A percentile compares a stretch with the other conserved stretches of the same genome.
These are phyloP conservation scores for Rhodotorula toruloides DNA, from an alignment of 768 basidiomycete species.

Conservation along the genomic window DNA sequence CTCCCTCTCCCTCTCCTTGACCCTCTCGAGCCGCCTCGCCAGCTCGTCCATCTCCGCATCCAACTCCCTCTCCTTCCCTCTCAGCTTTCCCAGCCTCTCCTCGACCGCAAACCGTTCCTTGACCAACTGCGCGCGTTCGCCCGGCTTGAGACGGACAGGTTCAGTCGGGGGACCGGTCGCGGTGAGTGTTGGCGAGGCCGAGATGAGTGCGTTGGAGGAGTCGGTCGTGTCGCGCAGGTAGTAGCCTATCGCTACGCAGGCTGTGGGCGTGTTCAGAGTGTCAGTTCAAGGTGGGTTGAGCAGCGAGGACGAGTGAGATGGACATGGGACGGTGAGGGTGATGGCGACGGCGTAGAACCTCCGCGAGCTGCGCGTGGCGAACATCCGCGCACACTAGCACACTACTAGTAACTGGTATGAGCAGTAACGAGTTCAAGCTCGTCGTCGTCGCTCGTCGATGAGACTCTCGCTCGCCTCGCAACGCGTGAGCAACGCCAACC, in stretches of 20 bases:
- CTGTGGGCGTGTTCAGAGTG: neutral
- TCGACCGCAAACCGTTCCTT: conserved; percentile 8
- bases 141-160: no score
- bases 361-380: no score
- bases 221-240: conserved; percentile 19
- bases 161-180: no score
- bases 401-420: no score
- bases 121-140: no score
- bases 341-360: conserved; percentile 15
- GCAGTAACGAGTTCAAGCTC: conserved; percentile 9
- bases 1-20: neutral
- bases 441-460: no score
- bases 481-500: neutral
- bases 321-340: conserved; percentile 13
- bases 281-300: neutral
- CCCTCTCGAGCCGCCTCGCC: conserved; percentile 3
- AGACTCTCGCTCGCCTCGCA: neutral
- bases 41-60: conserved; percentile 3
- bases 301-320: no score
- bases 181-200: neutral
- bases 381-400: no score
- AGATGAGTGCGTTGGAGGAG: neutral
- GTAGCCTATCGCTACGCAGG: conserved; percentile 26
- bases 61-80: conserved; percentile 11
- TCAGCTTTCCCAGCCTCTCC: conserved; percentile 11